Evolutionary conservation across 306 rosid genomes (phyloP).

Genomic region (Cotoneaster glaucophyllus): DNA sequence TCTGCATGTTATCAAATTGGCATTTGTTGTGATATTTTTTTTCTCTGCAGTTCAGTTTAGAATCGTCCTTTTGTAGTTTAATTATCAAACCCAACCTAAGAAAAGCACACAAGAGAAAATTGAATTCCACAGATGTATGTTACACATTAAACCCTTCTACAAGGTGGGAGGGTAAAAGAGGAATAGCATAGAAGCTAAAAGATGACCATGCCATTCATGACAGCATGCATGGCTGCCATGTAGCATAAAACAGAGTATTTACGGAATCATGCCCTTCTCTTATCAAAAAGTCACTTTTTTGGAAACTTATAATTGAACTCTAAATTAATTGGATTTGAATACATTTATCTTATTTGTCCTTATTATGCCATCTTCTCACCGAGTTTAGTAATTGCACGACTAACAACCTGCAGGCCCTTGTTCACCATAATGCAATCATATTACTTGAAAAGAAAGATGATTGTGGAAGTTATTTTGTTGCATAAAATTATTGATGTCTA

Average conservation of each 20-base stretch:
- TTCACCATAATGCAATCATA: background rate
- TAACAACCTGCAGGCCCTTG: background rate
- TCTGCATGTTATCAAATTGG: background rate
- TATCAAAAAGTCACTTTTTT: background rate
- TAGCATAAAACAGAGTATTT: background rate
- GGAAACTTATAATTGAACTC: background rate
- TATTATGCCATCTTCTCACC: no score
- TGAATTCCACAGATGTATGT: background rate
- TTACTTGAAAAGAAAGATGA: background rate
- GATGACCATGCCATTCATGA: background rate
- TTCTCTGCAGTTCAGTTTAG: background rate
- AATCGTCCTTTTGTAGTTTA: background rate
- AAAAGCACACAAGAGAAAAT: background rate
- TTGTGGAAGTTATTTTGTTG: background rate
- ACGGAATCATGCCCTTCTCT: background rate
- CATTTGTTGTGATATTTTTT: background rate
- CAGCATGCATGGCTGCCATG: background rate
- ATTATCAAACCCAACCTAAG: background rate
- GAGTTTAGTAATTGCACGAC: background rate
- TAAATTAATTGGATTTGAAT: no score
- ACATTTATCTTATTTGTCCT: no score
- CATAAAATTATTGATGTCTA: background rate
- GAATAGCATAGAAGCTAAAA: background rate
- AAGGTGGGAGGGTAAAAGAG: background rate
- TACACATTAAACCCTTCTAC: background rate